These are phyloP conservation scores for Yamadazyma scolyti DNA, from an alignment of 805 yeast genomes.

Conservation along the genomic window DNA sequence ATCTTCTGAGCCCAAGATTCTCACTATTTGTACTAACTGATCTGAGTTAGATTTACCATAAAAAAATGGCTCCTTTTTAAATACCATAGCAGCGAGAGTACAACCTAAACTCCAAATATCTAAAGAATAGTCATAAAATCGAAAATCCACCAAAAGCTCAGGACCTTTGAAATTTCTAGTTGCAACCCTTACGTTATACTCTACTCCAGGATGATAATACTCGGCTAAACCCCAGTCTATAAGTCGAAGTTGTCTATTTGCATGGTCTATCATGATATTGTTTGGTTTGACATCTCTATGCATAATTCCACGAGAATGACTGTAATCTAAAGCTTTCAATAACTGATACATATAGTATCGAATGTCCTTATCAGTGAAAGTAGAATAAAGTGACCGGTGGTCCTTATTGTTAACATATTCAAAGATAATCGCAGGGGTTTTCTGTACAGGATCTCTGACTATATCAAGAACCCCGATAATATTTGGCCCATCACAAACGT, in stretches of 20 bases:
- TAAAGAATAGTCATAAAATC: slow-evolving; percentile 85
- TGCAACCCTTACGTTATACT: slow-evolving; percentile 91
- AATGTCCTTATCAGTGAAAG: slow-evolving; percentile 69
- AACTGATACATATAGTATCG: slow-evolving; percentile 80
- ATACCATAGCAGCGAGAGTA: slow-evolving; percentile 85
- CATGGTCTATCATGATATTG: slow-evolving; percentile 91
- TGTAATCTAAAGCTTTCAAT: slow-evolving; percentile 78
- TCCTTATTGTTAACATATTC: slow-evolving; percentile 83
- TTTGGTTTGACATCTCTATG: slow-evolving; percentile 96
- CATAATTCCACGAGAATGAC: slow-evolving; percentile 94
- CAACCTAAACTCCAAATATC: slow-evolving; percentile 96
- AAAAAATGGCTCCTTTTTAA: slow-evolving; percentile 89
- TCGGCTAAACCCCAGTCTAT: slow-evolving; percentile 98
- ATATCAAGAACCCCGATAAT: slow-evolving; percentile 74
- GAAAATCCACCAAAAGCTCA: slow-evolving; percentile 79
- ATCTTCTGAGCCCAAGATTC: slow-evolving; percentile 83
- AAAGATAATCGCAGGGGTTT: slow-evolving; percentile 83
- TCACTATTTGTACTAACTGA: slow-evolving; percentile 84
- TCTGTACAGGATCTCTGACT: slow-evolving; percentile 73
- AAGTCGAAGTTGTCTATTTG: slow-evolving; percentile 62
- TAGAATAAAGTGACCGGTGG: slow-evolving; percentile 76
- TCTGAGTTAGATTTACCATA: slow-evolving; percentile 89
- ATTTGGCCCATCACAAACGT: slow-evolving; percentile 81
- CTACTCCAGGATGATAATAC: slow-evolving; percentile 84
- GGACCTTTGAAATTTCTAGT: slow-evolving; percentile 94